Evolutionary conservation across 2,329 filamentous ascomycete species (phyloP), one percentile per base, ranked within the genome.

Genomic region (Sclerotinia minor): DNA sequence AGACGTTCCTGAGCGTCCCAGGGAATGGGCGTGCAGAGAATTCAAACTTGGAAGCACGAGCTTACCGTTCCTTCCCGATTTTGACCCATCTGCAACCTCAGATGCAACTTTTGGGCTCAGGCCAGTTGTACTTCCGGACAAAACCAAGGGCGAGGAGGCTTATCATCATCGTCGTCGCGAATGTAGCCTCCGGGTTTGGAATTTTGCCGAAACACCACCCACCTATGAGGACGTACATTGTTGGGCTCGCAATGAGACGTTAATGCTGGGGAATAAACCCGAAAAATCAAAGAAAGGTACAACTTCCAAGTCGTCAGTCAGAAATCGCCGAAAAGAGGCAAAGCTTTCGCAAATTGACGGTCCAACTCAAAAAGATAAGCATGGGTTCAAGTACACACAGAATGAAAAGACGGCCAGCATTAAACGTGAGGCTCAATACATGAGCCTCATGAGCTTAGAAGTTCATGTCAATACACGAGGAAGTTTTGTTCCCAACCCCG

Each of bases 401-500:
- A 91, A 89, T 75, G 84, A 85, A 70, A 87, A 88, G 72, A 89
- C 89, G 1, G 91, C 89, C 0, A 92, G 88, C 72, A 88, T 96
- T 24, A 87, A 92, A 74, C 91, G 94, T 72, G 92, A 96, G 77
- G 88, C 87, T 3, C 91, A 95, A 73, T 96, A 97, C 77, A 98
- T 99, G 95, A 97, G 92, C 73, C 92, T 90, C 24, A 94, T 99
- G 92, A 96, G 93, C 72, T 79, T 99, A 8, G 95, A 99, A 77
- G 81, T 98, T 5, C 94, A 99, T 76, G 89, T 96, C 70, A 97
- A 96, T 73, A 95, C 91, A 5, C 85, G 94, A 67, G 92, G 87
- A 8, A 88, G 87, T 60, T 83, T 97, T 11, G 85, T 92, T 2
- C 93, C 95, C 0, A 93, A 99, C 75, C 95, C 95, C 0, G 92